Percentiles rank a stretch among this genome's conserved stretches.
Evolutionary conservation across 2,329 filamentous ascomycete genomes (phyloP).

Genomic region (Lecanicillium sp.): DNA sequence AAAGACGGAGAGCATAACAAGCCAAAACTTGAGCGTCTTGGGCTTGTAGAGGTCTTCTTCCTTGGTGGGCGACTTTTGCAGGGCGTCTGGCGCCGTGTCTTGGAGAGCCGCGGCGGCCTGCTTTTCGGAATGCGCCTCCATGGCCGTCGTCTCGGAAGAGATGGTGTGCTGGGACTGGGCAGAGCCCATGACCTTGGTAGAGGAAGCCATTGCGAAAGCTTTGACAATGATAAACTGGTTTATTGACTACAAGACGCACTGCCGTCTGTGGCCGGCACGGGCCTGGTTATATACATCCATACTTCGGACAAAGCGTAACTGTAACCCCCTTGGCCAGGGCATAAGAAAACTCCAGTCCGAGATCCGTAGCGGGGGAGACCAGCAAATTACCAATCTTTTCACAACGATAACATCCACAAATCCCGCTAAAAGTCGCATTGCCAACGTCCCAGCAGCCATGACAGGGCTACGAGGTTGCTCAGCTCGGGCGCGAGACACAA

Average conservation of each 20-base stretch:
- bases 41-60: slow-evolving; percentile 42
- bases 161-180: slow-evolving; percentile 5
- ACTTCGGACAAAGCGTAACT: not conserved
- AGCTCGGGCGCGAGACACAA: slow-evolving; percentile 15
- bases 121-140: not conserved
- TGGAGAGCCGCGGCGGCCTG: not conserved
- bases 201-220: not conserved
- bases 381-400: too few species aligned
- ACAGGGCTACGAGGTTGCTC: not conserved
- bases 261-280: not conserved
- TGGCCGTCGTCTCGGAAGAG: slow-evolving; percentile 1
- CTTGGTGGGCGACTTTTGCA: not conserved
- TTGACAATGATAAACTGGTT: not conserved
- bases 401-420: too few species aligned
- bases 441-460: too few species aligned
- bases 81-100: not conserved
- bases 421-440: too few species aligned
- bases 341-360: not conserved
- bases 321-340: not conserved
- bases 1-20: slow-evolving; percentile 48
- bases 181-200: not conserved
- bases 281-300: not conserved
- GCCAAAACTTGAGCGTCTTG: slow-evolving; percentile 49
- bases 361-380: slow-evolving; percentile 12
- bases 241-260: not conserved